A percentile compares a stretch with the other conserved stretches of the same genome.
Conservation (phyloP, 2,329 filamentous ascomycete genomes). For the Madurella mycetomatis region DNA sequence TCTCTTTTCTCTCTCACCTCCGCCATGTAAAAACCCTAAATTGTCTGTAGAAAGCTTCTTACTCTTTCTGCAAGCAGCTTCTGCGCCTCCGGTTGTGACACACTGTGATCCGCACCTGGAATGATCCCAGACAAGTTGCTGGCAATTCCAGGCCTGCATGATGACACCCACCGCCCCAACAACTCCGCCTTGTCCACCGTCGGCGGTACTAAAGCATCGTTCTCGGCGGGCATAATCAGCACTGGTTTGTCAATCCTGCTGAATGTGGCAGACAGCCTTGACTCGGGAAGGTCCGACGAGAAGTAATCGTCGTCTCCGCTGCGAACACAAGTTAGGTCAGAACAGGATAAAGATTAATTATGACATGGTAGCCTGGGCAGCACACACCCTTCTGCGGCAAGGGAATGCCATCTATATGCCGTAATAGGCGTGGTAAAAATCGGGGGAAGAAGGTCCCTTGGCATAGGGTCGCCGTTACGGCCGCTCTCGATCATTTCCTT, state of each 20-base stretch:
- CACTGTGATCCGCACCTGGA: conserved; percentile 44
- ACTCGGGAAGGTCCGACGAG: conserved; percentile 63
- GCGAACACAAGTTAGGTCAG: neutral
- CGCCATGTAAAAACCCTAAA: no score
- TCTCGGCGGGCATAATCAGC: conserved; percentile 59
- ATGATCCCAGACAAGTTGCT: conserved; percentile 50
- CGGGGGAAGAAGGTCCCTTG: conserved; percentile 38
- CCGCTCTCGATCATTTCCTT: conserved; percentile 52
- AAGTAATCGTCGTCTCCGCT: conserved; percentile 80
- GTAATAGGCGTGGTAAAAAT: conserved; percentile 41
- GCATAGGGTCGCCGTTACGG: conserved; percentile 52
- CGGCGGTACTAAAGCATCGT: conserved; percentile 60
- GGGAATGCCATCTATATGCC: conserved; percentile 49
- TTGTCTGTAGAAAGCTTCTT: conserved; percentile 37
- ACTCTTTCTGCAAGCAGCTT: conserved; percentile 47
- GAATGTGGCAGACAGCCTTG: conserved; percentile 60
- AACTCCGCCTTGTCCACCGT: conserved; percentile 55
- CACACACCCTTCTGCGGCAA: conserved; percentile 46
- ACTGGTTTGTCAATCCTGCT: conserved; percentile 55
- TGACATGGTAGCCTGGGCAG: neutral
- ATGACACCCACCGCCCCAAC: conserved; percentile 51
- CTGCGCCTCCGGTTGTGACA: conserved; percentile 33
- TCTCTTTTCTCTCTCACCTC: no score
- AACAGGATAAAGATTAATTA: neutral
- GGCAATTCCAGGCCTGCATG: conserved; percentile 38